These are phyloP conservation scores for Calonectria pseudoreteaudii DNA, from an alignment of 2,329 filamentous ascomycete species.

Conservation along the genomic window DNA sequence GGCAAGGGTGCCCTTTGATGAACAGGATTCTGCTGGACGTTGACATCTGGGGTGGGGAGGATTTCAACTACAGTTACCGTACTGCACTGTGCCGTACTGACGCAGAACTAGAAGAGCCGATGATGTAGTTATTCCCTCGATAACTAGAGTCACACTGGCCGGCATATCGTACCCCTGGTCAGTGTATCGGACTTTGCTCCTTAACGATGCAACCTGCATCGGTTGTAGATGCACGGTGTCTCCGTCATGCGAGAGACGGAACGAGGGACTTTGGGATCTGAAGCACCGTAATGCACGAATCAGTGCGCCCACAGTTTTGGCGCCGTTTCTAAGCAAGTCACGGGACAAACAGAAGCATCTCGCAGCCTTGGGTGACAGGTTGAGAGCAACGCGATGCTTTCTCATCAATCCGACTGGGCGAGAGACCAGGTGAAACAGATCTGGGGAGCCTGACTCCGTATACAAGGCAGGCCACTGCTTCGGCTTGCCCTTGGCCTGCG, in stretches of 20 bases:
- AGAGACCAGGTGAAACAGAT: slow-evolving; percentile 12
- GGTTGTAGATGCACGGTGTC: slow-evolving; percentile 18
- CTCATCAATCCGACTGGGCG: not conserved
- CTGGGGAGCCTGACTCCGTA: not conserved
- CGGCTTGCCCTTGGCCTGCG: not conserved
- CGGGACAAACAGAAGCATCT: slow-evolving; percentile 8
- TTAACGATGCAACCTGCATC: slow-evolving; percentile 15
- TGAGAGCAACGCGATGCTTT: slow-evolving; percentile 1
- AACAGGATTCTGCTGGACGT: slow-evolving; percentile 3
- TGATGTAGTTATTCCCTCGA: slow-evolving; percentile 8
- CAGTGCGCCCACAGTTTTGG: not conserved
- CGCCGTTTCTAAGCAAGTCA: slow-evolving; percentile 6
- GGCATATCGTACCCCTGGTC: slow-evolving; percentile 14
- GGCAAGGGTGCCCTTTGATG: not conserved
- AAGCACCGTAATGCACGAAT: slow-evolving; percentile 9
- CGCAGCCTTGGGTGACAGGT: not conserved
- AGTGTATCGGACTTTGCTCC: slow-evolving; percentile 12
- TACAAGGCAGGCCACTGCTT: not conserved
- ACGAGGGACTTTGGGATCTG: slow-evolving; percentile 3
- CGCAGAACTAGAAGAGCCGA: slow-evolving; percentile 4
- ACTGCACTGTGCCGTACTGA: slow-evolving; percentile 10
- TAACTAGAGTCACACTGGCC: not conserved
- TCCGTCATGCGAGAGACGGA: slow-evolving; percentile 17
- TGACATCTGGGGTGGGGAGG: not conserved
- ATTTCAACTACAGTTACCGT: not conserved